Percentiles rank a stretch among this genome's conserved stretches.
phyloP scores from a whole-genome alignment of 1,284 basidiomycete species.

The Termitomyces sp. region DNA sequence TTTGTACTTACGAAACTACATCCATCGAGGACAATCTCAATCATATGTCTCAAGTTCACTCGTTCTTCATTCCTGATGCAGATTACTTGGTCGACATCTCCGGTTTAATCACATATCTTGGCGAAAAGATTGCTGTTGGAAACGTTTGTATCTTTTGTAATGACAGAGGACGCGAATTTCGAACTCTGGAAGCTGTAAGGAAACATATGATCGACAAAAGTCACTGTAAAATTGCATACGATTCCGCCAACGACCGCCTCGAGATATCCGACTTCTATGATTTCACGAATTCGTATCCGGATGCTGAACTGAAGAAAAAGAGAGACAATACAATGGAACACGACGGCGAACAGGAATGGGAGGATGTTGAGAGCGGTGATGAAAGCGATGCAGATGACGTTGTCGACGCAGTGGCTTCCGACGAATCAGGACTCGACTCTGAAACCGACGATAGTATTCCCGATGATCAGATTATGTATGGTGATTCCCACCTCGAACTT shows the following conservation, averaged over 20 bases:
- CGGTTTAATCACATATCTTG: conserved; percentile 84
- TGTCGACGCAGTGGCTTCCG: conserved; percentile 30
- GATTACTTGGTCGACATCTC: conserved; percentile 84
- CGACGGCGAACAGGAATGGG: conserved; percentile 49
- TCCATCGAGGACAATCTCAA: conserved; percentile 66
- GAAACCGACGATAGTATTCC: conserved; percentile 43
- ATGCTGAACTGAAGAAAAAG: conserved; percentile 34
- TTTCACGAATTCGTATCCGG: conserved; percentile 79
- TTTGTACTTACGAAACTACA: conserved; percentile 62
- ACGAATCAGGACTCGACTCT: conserved; percentile 33
- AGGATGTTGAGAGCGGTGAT: conserved; percentile 49
- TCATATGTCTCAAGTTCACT: conserved; percentile 88
- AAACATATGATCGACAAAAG: conserved; percentile 94
- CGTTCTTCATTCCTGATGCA: conserved; percentile 95
- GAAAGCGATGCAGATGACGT: conserved; percentile 50
- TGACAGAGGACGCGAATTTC: conserved; percentile 72
- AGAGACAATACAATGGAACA: conserved; percentile 19
- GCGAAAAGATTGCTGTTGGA: conserved; percentile 89
- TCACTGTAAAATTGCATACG: conserved; percentile 96
- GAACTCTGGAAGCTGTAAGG: conserved; percentile 77
- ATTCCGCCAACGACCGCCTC: conserved; percentile 72
- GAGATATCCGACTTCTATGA: conserved; percentile 95
- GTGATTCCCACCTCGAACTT: conserved; percentile 83
- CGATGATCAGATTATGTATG: conserved; percentile 59
- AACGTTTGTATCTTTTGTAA: conserved; percentile 95